Percentiles rank a stretch among this genome's conserved stretches.
These are phyloP conservation scores for Monosporozyma yasuniensis DNA, from an alignment of 805 yeast genomes.

Conservation along the genomic window DNA sequence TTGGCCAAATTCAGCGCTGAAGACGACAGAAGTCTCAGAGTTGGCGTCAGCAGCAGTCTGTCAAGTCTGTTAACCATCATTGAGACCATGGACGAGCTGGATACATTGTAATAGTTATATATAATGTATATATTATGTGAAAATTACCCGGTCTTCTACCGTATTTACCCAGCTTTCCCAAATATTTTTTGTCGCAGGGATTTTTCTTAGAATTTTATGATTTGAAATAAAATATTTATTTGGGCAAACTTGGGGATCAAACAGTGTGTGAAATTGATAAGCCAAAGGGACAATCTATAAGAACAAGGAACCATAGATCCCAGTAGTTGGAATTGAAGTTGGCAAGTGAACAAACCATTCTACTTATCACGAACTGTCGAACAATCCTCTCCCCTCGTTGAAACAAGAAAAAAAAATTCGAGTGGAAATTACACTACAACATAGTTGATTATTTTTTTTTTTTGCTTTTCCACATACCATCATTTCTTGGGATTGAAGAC, in stretches of 20 bases:
- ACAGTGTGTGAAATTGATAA: not conserved
- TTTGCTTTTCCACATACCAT: too few species aligned
- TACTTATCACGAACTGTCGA: too few species aligned
- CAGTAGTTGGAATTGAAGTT: not conserved
- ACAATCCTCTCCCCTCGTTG: too few species aligned
- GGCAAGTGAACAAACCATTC: too few species aligned
- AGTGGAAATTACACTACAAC: too few species aligned
- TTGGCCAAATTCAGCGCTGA: constrained; percentile 46
- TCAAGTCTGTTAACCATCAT: constrained; percentile 69
- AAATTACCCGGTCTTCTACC: not conserved
- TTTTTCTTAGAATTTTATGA: not conserved
- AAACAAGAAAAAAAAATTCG: too few species aligned
- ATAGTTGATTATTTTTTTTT: too few species aligned
- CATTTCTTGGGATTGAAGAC: too few species aligned
- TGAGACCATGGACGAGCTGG: constrained; percentile 61
- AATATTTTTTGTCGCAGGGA: not conserved
- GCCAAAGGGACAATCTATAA: too few species aligned
- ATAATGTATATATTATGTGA: not conserved
- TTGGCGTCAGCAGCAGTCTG: constrained; percentile 72
- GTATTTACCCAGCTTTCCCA: not conserved
- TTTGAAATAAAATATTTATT: not conserved
- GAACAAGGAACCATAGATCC: not conserved
- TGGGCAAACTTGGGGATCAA: not conserved
- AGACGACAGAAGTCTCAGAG: constrained; percentile 70
- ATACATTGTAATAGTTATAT: not conserved